Percentiles rank a stretch among this genome's conserved stretches.
Conservation (phyloP, 352 stramenopile genomes). For the Phytophthora capsici region DNA sequence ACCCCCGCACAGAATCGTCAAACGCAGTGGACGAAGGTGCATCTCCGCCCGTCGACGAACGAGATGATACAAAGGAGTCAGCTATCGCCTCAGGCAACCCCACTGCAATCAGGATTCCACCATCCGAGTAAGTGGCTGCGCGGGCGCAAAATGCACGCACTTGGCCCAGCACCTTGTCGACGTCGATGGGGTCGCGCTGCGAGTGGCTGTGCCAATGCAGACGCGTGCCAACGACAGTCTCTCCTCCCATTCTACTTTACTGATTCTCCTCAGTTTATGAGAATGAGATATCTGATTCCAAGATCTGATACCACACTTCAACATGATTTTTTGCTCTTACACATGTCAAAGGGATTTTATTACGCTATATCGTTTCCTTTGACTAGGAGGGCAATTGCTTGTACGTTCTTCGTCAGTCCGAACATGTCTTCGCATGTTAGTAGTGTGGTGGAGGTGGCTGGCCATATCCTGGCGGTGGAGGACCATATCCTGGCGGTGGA, state of each 20-base stretch:
- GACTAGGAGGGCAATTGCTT: too few species aligned
- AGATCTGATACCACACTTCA: conserved; percentile 25
- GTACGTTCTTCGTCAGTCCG: too few species aligned
- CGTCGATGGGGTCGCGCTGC: conserved; percentile 48
- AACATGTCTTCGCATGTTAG: neutral
- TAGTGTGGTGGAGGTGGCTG: conserved; percentile 23
- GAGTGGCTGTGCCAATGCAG: conserved; percentile 79
- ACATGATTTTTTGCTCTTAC: neutral
- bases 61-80: conserved; percentile 8
- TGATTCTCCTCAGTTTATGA: neutral
- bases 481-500: conserved; percentile 23
- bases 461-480: conserved; percentile 10
- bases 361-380: neutral
- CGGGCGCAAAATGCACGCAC: conserved; percentile 57
- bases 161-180: conserved; percentile 52
- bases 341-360: neutral
- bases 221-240: conserved; percentile 60
- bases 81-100: conserved; percentile 34
- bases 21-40: conserved; percentile 36
- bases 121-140: conserved; percentile 54
- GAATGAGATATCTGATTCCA: conserved; percentile 18
- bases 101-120: conserved; percentile 63
- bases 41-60: conserved; percentile 7
- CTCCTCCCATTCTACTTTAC: conserved; percentile 21
- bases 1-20: conserved; percentile 43